phyloP scores from a whole-genome alignment of 805 yeast species.

The Naumovozyma castellii region DNA sequence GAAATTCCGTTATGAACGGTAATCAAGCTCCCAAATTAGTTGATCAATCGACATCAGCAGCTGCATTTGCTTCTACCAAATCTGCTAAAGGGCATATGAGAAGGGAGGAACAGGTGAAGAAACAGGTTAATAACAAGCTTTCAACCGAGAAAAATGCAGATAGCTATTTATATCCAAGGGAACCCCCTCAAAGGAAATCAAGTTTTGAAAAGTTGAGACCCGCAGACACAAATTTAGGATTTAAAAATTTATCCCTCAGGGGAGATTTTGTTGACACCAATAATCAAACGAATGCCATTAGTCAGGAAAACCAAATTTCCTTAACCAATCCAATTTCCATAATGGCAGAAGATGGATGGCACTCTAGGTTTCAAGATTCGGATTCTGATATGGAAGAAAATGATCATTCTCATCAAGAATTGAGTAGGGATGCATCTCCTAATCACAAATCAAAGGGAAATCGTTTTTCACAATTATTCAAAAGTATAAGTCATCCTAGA shows the following conservation, averaged over 20 bases:
- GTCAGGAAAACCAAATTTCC: neutral
- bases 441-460: neutral
- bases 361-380: constrained; percentile 53
- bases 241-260: constrained; percentile 31
- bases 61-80: constrained; percentile 7
- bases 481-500: neutral
- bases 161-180: constrained; percentile 29
- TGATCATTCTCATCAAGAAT: neutral
- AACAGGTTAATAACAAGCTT: neutral
- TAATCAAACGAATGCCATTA: no score
- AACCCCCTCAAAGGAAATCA: constrained; percentile 37
- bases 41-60: neutral
- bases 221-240: constrained; percentile 29
- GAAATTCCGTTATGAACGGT: neutral
- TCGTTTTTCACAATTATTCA: neutral
- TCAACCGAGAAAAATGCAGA: constrained; percentile 4
- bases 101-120: constrained; percentile 2
- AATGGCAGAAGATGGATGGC: constrained; percentile 8
- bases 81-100: constrained; percentile 7
- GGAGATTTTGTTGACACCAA: constrained; percentile 12
- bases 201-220: constrained; percentile 45
- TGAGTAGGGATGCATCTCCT: neutral
- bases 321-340: neutral
- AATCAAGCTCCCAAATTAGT: neutral
- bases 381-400: constrained; percentile 42